A percentile compares a stretch with the other conserved stretches of the same genome.
These are phyloP conservation scores for Hordeum pubiflorum DNA, from an alignment of 202 grass and related monocot genomes.

Conservation along the genomic window DNA sequence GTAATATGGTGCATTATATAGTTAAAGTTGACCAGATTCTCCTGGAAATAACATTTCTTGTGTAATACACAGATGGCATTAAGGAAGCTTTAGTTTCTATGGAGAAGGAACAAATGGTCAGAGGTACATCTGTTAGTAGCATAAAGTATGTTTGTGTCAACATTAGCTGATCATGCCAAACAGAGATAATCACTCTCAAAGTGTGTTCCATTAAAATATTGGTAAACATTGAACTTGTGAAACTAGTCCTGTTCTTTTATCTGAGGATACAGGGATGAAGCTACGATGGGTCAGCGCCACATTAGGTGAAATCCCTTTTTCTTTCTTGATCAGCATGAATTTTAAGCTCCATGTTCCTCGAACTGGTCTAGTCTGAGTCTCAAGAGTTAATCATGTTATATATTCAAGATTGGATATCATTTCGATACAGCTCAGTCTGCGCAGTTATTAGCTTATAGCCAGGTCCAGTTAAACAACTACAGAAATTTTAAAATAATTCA, in stretches of 20 bases:
- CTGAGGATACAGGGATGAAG: not conserved
- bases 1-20: slow-evolving; percentile 3
- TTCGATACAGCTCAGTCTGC: not conserved
- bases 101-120: not conserved
- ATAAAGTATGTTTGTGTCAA: not conserved
- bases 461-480: not conserved
- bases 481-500: not conserved
- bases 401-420: not conserved
- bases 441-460: not conserved
- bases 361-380: not conserved
- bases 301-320: not conserved
- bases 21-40: not conserved
- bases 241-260: slow-evolving; percentile 1
- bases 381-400: not conserved
- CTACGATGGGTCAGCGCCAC: not conserved
- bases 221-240: not conserved
- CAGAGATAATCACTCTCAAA: not conserved
- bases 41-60: not conserved
- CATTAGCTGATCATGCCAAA: not conserved
- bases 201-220: not conserved
- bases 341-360: not conserved
- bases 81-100: slow-evolving; percentile 9
- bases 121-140: not conserved
- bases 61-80: not conserved
- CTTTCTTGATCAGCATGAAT: not conserved